Base-by-base conservation (phyloP, 495 filamentous ascomycete species). In the Podospora didyma region DNA sequence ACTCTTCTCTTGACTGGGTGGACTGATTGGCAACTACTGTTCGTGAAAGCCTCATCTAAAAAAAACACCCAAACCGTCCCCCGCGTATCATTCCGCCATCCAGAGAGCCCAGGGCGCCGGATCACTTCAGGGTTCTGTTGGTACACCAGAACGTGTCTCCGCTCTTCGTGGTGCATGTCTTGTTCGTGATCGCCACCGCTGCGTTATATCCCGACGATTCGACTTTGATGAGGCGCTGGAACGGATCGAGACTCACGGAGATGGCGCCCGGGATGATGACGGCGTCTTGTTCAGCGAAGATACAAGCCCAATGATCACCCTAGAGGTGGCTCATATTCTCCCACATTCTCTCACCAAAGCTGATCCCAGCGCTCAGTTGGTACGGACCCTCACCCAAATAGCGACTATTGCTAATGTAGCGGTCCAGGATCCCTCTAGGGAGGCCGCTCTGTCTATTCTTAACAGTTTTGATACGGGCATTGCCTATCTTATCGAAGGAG, bases 241-340 rank as follows among this genome's bases (percentile, higher is more conserved):
- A 22, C 61, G 61, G 14, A 21, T 49, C 20, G 52, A 44, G 37
- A 24, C 42, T 16, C 46, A 53, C 20, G 46, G 54, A 34, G 31
- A 63, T 41, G 42, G 61, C 22, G 56, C 61, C 50, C 22, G 12
- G 53, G 61, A 62, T 22, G 61, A 67, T 34, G 61, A 62, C 24
- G 64, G 56, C 17, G 51, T 26, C 47, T 47, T 60, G 20, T 41
- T 67, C 12, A 44, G 39, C n/a, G 46, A 53, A 34, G 58, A 49
- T 2, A 17, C 11, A 17, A 41, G 49, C n/a, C 44, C 39, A 42
- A 45, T 58, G 37, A 34, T 56, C 20, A 14, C 20, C 7, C 52
- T 67, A 16, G 61, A 67, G 46, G 64, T 64, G 28, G 62, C 62
- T 26, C 61, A 62, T 57, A 64, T 64, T 28, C 57, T 67, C 52